Evolutionary conservation across 768 basidiomycete species (phyloP), one percentile per base, ranked within the genome.

Genomic region (Amanita jacksonii): DNA sequence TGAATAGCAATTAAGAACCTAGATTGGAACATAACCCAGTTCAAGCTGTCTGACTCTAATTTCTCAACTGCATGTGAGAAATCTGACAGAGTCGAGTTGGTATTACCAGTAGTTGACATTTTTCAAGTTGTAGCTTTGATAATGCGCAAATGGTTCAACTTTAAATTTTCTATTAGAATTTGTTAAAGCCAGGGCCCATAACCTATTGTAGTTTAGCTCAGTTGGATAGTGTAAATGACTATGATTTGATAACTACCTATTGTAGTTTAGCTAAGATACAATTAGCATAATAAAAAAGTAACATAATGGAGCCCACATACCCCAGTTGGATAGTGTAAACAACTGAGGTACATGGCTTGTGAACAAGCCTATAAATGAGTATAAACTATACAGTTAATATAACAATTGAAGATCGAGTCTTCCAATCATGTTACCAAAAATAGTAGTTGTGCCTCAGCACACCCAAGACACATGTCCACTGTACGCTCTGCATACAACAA

Each of bases 61-160:
- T 51, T 51, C 8, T 50, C 49, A 1, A 55, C 50, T 15, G 43
- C 39, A 30, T 5, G 25, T 15, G n/a, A 30, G 49, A 4, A 52
- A 35, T n/a, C 34, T 32, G 31, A 48, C 43, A 0, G 35, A 35
- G 33, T 34, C 0, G 43, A 39, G 0, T 32, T 45, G 31, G 41
- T 34, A 34, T 34, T 34, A 34, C 33, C 33, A 16, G 33, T 34
- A 34, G 33, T 34, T 34, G 33, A 34, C 33, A 34, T 34, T 34
- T 34, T 34, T n/a, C 33, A 34, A 34, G 33, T 34, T 34, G 33
- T 34, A 34, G 33, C 33, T 34, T 34, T 34, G 33, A 34, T 34
- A 34, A 34, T 16, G n/a, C n/a, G n/a, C 33, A 34, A 34, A 34
- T 34, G 33, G 33, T n/a, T 34, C 33, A 16, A 34, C 33, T 34